Base-by-base conservation (phyloP, 2,329 filamentous ascomycete genomes). In the Gliomastix tumulicola region DNA sequence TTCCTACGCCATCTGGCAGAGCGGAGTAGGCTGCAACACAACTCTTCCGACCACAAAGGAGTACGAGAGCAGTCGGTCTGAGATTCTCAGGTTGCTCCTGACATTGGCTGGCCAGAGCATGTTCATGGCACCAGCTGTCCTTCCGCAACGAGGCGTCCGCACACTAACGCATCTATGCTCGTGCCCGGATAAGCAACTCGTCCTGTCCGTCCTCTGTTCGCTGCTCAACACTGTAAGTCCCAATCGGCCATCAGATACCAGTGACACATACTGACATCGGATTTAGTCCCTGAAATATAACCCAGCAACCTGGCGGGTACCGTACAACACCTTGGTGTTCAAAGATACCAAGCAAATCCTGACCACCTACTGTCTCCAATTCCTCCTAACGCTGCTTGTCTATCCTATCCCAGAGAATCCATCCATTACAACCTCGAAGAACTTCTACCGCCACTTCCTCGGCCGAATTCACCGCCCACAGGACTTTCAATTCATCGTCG, bases 401-500 rank as follows among this genome's bases (percentile, higher is more conserved):
- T 96, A 96, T 52, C 86, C 89, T 1, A 84, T 95, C 35, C 89
- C 89, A 0, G 88, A 95, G 55, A 72, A 76, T 38, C 71, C 76
- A 13, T 75, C 74, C 32, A 74, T 72, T 4, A 55, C 72, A 9
- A 70, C 79, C 1, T 78, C 82, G 6, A 94, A 94, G 65, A 98
- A 98, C 57, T 90, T 82, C 53, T 97, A 94, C 56, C 84, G 92
- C 13, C 88, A 96, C 58, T 96, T 94, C 47, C 76, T 95, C 21
- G 87, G 92, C 21, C 79, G 90, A 25, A 63, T 98, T 32, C 92
- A 97, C 61, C 79, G 92, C 32, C 86, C 90, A 2, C 88, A 96
- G 57, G 92, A 98, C 56, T 97, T 98, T 52, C 92, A 98, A 57
- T 98, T 98, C 55, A 79, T 97, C 18, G 86, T 94, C 10, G 89